A percentile compares a stretch with the other conserved stretches of the same genome.
Conservation (phyloP, 768 basidiomycete species). For the Rhizopogon vinicolor region DNA sequence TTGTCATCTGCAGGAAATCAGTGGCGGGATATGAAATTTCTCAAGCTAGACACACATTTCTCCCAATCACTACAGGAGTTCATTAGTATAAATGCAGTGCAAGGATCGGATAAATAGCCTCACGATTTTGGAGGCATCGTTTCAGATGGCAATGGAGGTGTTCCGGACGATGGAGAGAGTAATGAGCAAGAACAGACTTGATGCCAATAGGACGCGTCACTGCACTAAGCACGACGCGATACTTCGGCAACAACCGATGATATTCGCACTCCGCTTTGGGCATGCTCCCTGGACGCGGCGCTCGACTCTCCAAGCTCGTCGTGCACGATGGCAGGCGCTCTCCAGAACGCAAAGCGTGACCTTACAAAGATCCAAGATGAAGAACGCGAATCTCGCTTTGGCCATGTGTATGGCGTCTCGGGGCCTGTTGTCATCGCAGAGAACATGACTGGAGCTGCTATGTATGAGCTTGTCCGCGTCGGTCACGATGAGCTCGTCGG, state of each 20-base stretch:
- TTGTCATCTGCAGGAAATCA: slow-evolving; percentile 60
- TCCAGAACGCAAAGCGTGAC: slow-evolving; percentile 84
- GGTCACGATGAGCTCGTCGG: slow-evolving; percentile 98
- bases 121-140: slow-evolving; percentile 95
- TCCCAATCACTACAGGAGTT: slow-evolving; percentile 84
- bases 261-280: slow-evolving; percentile 27
- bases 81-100: slow-evolving; percentile 6
- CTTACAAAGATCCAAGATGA: slow-evolving; percentile 89
- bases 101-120: slow-evolving; percentile 29
- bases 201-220: slow-evolving; percentile 33
- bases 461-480: slow-evolving; percentile 98
- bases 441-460: slow-evolving; percentile 93
- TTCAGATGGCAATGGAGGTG: slow-evolving; percentile 8
- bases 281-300: slow-evolving; percentile 1
- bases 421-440: slow-evolving; percentile 96
- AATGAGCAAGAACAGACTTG: slow-evolving; percentile 14
- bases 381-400: slow-evolving; percentile 82
- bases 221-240: slow-evolving; percentile 10
- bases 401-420: slow-evolving; percentile 91
- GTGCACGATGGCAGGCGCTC: slow-evolving; percentile 80
- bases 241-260: slow-evolving; percentile 19
- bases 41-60: slow-evolving; percentile 63
- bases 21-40: not conserved
- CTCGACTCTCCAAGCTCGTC: slow-evolving; percentile 2
- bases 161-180: slow-evolving; percentile 16